Evolutionary conservation across 2,329 filamentous ascomycete genomes (phyloP).

Genomic region (Colletotrichum somersetense): DNA sequence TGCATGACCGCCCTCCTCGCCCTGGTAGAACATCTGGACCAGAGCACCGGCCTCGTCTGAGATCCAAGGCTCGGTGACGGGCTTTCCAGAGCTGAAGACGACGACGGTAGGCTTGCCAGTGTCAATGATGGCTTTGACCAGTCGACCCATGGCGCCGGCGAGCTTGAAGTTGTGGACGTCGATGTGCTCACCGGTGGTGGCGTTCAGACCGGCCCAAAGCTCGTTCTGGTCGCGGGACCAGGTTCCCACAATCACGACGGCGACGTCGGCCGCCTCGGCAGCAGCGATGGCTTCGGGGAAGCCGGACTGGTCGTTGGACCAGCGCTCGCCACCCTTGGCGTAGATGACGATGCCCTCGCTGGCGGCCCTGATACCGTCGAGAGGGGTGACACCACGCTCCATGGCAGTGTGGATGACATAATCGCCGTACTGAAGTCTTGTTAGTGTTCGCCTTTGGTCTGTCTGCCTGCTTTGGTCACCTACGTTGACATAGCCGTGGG

Average conservation of each 20-base stretch:
- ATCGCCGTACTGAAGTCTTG: conserved; percentile 70
- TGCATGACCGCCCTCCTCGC: conserved; percentile 75
- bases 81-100: conserved; percentile 78
- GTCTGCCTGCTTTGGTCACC: conserved; percentile 45
- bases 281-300: conserved; percentile 75
- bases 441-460: conserved; percentile 2
- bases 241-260: conserved; percentile 80
- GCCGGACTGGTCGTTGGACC: conserved; percentile 77
- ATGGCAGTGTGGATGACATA: conserved; percentile 77
- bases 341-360: conserved; percentile 73
- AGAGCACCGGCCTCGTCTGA: conserved; percentile 73
- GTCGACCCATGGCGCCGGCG: conserved; percentile 76
- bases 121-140: conserved; percentile 75
- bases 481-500: conserved; percentile 77
- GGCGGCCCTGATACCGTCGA: conserved; percentile 75
- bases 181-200: conserved; percentile 81
- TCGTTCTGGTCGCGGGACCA: conserved; percentile 81
- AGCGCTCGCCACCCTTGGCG: conserved; percentile 78
- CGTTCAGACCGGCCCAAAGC: conserved; percentile 78
- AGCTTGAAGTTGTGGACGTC: conserved; percentile 74
- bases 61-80: conserved; percentile 80
- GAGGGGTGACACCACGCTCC: conserved; percentile 75
- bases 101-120: conserved; percentile 77
- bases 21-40: conserved; percentile 81
- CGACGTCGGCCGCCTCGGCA: conserved; percentile 76